Percentiles rank a stretch among this genome's conserved stretches.
These are phyloP conservation scores for Fonsecaea monophora DNA, from an alignment of 2,329 filamentous ascomycete genomes.

Conservation along the genomic window DNA sequence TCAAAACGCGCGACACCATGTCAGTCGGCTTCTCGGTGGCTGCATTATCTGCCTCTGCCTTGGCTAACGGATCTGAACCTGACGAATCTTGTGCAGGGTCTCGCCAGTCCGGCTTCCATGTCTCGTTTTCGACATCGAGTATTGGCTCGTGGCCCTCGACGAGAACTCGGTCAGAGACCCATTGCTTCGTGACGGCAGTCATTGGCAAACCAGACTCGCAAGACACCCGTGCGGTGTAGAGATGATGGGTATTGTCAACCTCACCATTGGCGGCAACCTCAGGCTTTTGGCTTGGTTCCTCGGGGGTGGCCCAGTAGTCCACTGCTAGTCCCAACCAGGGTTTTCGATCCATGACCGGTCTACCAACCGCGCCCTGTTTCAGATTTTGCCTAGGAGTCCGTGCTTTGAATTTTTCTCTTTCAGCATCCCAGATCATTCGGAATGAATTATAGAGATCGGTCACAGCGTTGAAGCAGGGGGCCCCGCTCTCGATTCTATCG, in stretches of 20 bases:
- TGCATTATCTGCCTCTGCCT: slow-evolving; percentile 45
- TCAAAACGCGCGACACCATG: slow-evolving; percentile 47
- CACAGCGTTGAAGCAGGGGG: slow-evolving; percentile 56
- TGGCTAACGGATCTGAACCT: slow-evolving; percentile 16
- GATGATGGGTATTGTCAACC: slow-evolving; percentile 37
- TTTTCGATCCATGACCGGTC: slow-evolving; percentile 50
- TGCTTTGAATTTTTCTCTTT: slow-evolving; percentile 45
- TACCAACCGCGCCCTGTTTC: slow-evolving; percentile 51
- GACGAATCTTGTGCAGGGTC: slow-evolving; percentile 25
- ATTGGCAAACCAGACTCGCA: slow-evolving; percentile 55
- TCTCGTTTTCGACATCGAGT: slow-evolving; percentile 51
- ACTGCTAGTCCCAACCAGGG: slow-evolving; percentile 50
- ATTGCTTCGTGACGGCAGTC: slow-evolving; percentile 53
- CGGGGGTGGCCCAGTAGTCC: slow-evolving; percentile 49
- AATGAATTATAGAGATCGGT: slow-evolving; percentile 52
- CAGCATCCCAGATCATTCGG: slow-evolving; percentile 52
- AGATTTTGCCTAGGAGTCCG: slow-evolving; percentile 48
- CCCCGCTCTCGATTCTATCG: slow-evolving; percentile 53
- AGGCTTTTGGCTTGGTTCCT: slow-evolving; percentile 41
- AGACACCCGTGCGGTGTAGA: slow-evolving; percentile 51
- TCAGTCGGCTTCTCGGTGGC: slow-evolving; percentile 47
- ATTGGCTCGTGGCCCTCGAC: slow-evolving; percentile 41
- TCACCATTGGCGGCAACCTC: slow-evolving; percentile 34
- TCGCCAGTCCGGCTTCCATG: slow-evolving; percentile 45
- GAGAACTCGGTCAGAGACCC: slow-evolving; percentile 49